These are phyloP conservation scores for Stachybotrys elegans DNA, from an alignment of 2,329 filamentous ascomycete species.

Conservation along the genomic window DNA sequence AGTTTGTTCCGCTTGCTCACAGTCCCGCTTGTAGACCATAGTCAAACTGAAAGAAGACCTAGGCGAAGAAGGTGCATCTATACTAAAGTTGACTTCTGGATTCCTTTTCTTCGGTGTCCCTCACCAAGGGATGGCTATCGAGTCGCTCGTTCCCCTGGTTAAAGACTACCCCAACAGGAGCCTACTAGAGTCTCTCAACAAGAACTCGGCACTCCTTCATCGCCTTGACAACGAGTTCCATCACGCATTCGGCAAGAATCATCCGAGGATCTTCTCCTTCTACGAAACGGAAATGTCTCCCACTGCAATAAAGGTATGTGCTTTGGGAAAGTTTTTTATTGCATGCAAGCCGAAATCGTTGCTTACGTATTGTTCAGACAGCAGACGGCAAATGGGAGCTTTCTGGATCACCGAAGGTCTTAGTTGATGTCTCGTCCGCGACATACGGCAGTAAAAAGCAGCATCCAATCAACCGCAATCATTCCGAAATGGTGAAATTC, in stretches of 20 bases:
- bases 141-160: slow-evolving; percentile 10
- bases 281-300: slow-evolving; percentile 9
- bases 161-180: slow-evolving; percentile 7
- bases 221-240: slow-evolving; percentile 6
- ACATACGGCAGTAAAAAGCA: slow-evolving; percentile 1
- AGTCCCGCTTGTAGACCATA: background rate
- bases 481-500: slow-evolving; percentile 5
- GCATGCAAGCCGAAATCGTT: background rate
- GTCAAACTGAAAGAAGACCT: background rate
- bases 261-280: slow-evolving; percentile 6
- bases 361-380: background rate
- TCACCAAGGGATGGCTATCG: slow-evolving; percentile 10
- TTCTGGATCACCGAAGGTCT: background rate
- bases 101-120: slow-evolving; percentile 12
- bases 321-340: background rate
- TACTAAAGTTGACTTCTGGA: background rate
- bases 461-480: slow-evolving; percentile 5
- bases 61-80: background rate
- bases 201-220: slow-evolving; percentile 10
- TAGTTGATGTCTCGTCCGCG: slow-evolving; percentile 4
- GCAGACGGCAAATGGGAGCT: slow-evolving; percentile 2
- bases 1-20: background rate
- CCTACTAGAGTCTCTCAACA: slow-evolving; percentile 12
- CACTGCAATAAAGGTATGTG: slow-evolving; percentile 6
- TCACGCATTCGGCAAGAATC: background rate